phyloP scores from a whole-genome alignment of 371 early-diverging fungal genomes.

The Lichtheimia hyalospora region DNA sequence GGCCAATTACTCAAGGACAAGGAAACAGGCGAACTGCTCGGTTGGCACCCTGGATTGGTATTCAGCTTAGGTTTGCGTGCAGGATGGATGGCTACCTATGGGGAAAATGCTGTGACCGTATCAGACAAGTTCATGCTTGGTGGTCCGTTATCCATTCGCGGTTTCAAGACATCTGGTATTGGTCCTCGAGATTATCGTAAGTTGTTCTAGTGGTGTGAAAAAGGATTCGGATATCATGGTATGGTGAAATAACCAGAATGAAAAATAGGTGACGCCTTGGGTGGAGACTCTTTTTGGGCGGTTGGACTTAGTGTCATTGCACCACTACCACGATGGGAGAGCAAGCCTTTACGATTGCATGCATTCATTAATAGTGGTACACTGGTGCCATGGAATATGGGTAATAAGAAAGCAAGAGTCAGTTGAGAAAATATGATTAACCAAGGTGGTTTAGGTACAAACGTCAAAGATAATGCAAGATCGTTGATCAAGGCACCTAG shows the following conservation, averaged over 20 bases:
- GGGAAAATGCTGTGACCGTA: constrained; percentile 52
- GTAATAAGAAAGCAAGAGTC: not conserved
- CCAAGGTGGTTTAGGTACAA: constrained; percentile 7
- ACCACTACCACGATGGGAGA: constrained; percentile 72
- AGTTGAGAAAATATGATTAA: not conserved
- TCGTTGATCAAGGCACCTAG: constrained; percentile 60
- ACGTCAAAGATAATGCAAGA: constrained; percentile 27
- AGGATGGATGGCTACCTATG: constrained; percentile 69
- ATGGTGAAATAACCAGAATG: not conserved
- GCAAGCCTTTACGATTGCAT: constrained; percentile 75
- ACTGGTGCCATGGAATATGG: constrained; percentile 50
- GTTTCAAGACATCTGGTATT: constrained; percentile 84
- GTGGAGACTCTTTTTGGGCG: constrained; percentile 84
- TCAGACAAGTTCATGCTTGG: constrained; percentile 89
- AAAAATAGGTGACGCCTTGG: constrained; percentile 73
- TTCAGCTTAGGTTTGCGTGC: constrained; percentile 60
- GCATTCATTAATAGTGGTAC: constrained; percentile 88
- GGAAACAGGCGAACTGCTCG: constrained; percentile 24
- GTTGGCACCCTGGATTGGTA: constrained; percentile 39
- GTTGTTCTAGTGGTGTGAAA: not conserved
- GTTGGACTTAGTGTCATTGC: constrained; percentile 79
- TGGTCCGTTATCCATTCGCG: constrained; percentile 84
- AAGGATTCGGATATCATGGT: no score
- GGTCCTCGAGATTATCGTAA: constrained; percentile 83
- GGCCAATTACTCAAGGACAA: constrained; percentile 29